Conservation (phyloP, 208 protist species). For the Sergeia podlipaevii region DNA sequence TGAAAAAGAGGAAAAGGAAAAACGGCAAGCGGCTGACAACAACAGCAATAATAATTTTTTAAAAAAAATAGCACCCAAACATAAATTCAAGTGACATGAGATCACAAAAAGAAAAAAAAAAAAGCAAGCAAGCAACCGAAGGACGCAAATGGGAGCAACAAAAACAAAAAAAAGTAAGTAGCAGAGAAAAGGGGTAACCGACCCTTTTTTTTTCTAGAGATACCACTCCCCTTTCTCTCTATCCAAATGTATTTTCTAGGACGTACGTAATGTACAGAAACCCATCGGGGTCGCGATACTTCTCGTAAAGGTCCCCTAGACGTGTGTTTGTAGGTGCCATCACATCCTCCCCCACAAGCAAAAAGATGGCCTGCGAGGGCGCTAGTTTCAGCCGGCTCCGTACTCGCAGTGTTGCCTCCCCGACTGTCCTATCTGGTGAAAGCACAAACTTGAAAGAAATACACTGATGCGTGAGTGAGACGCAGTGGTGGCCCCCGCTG, state of each 20-base stretch:
- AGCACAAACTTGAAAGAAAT: constrained; percentile 46
- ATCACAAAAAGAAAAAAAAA: constrained; percentile 7
- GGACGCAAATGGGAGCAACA: not conserved
- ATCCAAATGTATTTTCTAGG: constrained; percentile 89
- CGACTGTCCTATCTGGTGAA: constrained; percentile 63
- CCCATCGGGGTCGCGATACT: constrained; percentile 84
- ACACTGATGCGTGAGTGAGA: not conserved
- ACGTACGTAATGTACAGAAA: constrained; percentile 83
- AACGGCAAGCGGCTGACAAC: not conserved
- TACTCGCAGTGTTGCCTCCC: constrained; percentile 89
- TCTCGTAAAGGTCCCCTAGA: constrained; percentile 76
- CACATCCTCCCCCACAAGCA: constrained; percentile 82
- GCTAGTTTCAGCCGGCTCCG: constrained; percentile 84
- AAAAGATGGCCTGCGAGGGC: constrained; percentile 87
- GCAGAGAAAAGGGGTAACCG: not conserved
- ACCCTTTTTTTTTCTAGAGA: not conserved
- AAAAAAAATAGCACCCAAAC: not conserved
- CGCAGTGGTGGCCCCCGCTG: not conserved
- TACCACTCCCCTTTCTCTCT: not conserved
- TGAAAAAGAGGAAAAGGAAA: not conserved
- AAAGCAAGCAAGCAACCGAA: constrained; percentile 3
- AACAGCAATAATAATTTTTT: constrained; percentile 3
- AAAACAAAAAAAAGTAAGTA: not conserved
- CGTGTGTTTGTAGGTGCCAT: constrained; percentile 77
- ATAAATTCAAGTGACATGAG: not conserved